Percentiles rank a stretch among this genome's conserved stretches.
Evolutionary conservation across 129 eudicot species (phyloP).

Genomic region (Kitagawia praeruptora): DNA sequence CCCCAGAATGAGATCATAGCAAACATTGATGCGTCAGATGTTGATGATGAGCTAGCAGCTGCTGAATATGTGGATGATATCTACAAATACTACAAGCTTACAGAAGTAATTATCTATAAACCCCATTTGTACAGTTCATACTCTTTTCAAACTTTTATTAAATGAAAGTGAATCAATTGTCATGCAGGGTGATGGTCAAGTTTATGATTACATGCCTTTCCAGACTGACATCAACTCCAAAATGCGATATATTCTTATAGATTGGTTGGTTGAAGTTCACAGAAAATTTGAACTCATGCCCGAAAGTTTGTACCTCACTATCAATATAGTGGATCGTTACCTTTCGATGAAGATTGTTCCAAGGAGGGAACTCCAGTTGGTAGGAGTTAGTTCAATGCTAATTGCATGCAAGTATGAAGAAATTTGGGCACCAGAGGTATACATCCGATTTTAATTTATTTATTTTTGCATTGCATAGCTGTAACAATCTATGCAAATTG

Average conservation of each 20-base stretch:
- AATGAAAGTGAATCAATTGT: background rate
- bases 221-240: constrained; percentile 63
- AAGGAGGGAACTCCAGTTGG: constrained; percentile 74
- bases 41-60: constrained; percentile 62
- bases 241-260: constrained; percentile 74
- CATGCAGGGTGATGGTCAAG: constrained; percentile 37
- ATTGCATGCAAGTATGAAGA: constrained; percentile 90
- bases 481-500: background rate
- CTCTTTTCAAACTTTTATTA: background rate
- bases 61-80: constrained; percentile 88
- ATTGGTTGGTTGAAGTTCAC: constrained; percentile 90
- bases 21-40: constrained; percentile 66
- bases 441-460: background rate
- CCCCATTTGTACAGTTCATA: background rate
- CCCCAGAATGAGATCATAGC: constrained; percentile 38
- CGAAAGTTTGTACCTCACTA: constrained; percentile 66
- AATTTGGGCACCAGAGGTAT: constrained; percentile 95
- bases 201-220: constrained; percentile 55
- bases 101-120: constrained; percentile 34
- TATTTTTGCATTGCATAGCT: background rate
- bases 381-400: constrained; percentile 77
- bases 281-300: constrained; percentile 70
- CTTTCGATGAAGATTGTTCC: constrained; percentile 51
- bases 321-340: constrained; percentile 66
- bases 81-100: constrained; percentile 63